Evolutionary conservation across 2,329 filamentous ascomycete species (phyloP).

Genomic region (Mollisiaceae sp.): DNA sequence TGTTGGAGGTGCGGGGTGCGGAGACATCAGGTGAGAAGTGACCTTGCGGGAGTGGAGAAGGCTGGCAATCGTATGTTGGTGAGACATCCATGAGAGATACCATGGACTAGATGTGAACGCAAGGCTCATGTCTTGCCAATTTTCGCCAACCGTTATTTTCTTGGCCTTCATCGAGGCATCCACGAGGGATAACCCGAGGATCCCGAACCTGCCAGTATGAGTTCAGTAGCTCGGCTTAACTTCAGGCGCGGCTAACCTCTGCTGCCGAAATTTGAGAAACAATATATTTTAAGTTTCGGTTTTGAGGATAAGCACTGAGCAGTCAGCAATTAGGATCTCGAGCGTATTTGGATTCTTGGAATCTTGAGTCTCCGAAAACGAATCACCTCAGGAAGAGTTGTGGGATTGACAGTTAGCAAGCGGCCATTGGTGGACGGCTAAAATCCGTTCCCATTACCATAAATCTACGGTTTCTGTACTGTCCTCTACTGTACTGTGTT

Average conservation of each 20-base stretch:
- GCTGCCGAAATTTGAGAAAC: neutral
- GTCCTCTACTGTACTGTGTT: neutral
- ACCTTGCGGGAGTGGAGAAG: neutral
- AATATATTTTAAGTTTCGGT: neutral
- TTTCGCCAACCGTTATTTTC: too few species aligned
- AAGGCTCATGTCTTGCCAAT: neutral
- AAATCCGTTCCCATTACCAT: neutral
- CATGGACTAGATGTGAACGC: neutral
- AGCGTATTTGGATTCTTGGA: neutral
- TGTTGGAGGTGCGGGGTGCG: neutral
- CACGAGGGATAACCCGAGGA: neutral
- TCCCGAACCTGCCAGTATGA: neutral
- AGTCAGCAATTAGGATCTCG: neutral
- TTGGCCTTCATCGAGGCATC: too few species aligned
- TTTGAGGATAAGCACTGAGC: neutral
- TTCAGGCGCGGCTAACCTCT: neutral
- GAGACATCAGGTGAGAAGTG: constrained; percentile 4
- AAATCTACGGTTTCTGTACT: neutral
- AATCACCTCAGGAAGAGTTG: too few species aligned
- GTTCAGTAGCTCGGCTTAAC: neutral
- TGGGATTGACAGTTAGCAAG: neutral
- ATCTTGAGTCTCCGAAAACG: neutral
- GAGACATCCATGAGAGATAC: neutral
- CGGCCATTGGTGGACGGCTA: neutral
- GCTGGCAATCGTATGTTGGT: constrained; percentile 1